phyloP scores from a whole-genome alignment of 106 monocot species.

The Dioscorea alata region DNA sequence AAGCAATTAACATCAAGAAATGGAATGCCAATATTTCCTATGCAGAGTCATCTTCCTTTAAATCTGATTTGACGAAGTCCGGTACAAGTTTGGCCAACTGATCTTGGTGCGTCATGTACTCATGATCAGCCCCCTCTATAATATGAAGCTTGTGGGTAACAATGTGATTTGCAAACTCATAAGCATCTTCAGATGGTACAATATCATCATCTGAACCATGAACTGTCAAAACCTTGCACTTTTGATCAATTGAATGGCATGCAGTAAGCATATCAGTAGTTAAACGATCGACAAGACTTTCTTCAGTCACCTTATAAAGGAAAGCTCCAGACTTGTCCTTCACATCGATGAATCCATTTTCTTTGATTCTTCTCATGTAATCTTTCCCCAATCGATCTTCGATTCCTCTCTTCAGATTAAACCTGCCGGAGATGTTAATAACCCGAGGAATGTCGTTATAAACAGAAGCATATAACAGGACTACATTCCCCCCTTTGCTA shows the following conservation, averaged over 20 bases:
- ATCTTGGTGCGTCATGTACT: conserved; percentile 21
- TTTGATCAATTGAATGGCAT: conserved; percentile 35
- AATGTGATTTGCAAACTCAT: conserved; percentile 42
- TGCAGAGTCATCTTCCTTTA: not conserved
- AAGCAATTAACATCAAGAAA: too few species aligned
- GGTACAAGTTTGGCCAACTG: not conserved
- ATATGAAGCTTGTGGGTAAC: conserved; percentile 51
- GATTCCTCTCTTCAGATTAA: not conserved
- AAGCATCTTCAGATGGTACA: conserved; percentile 29
- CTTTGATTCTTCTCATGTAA: not conserved
- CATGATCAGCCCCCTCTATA: conserved; percentile 67
- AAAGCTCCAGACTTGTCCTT: conserved; percentile 23
- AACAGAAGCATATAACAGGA: not conserved
- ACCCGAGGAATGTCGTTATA: not conserved
- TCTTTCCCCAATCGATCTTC: not conserved
- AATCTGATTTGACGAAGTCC: not conserved
- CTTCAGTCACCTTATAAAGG: conserved; percentile 50
- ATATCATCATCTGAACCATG: conserved; percentile 76
- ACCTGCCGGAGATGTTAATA: not conserved
- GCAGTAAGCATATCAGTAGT: conserved; percentile 41
- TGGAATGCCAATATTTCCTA: too few species aligned
- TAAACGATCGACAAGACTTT: conserved; percentile 59
- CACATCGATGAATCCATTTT: conserved; percentile 24
- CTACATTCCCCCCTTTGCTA: not conserved
- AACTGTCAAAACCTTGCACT: conserved; percentile 69